These are phyloP conservation scores for Penicillium taxi DNA, from an alignment of 495 filamentous ascomycete genomes.

Conservation along the genomic window DNA sequence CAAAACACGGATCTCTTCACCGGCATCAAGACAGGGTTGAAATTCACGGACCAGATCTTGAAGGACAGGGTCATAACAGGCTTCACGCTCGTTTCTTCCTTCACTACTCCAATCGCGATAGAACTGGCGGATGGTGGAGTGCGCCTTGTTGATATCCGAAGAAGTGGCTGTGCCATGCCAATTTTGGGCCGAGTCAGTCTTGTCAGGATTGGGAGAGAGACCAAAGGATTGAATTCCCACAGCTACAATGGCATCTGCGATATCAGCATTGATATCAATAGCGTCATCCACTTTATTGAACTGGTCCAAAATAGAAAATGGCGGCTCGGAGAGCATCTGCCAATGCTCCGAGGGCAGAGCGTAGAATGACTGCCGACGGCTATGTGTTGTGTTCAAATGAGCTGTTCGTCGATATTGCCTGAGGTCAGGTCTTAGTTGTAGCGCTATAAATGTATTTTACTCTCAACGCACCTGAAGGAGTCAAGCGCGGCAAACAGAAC, in stretches of 20 bases:
- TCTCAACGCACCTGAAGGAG: conserved; percentile 68
- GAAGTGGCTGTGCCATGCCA: conserved; percentile 61
- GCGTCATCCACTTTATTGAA: conserved; percentile 75
- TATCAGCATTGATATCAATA: conserved; percentile 79
- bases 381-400: conserved; percentile 82
- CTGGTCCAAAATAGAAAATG: conserved; percentile 72
- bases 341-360: conserved; percentile 76
- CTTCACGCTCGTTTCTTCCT: conserved; percentile 61
- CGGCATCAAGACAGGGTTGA: conserved; percentile 17
- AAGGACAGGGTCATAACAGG: conserved; percentile 67
- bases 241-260: conserved; percentile 67
- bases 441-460: not conserved
- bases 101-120: conserved; percentile 91
- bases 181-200: conserved; percentile 30
- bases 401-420: conserved; percentile 79
- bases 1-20: conserved; percentile 53
- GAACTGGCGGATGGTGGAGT: conserved; percentile 83
- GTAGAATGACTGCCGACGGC: conserved; percentile 84
- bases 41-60: conserved; percentile 52
- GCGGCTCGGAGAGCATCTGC: conserved; percentile 66
- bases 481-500: conserved; percentile 72
- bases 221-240: conserved; percentile 59
- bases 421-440: conserved; percentile 2
- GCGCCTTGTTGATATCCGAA: conserved; percentile 77
- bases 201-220: conserved; percentile 27